Conservation (phyloP, 2,329 filamentous ascomycete species). For the Fusarium succisae region DNA sequence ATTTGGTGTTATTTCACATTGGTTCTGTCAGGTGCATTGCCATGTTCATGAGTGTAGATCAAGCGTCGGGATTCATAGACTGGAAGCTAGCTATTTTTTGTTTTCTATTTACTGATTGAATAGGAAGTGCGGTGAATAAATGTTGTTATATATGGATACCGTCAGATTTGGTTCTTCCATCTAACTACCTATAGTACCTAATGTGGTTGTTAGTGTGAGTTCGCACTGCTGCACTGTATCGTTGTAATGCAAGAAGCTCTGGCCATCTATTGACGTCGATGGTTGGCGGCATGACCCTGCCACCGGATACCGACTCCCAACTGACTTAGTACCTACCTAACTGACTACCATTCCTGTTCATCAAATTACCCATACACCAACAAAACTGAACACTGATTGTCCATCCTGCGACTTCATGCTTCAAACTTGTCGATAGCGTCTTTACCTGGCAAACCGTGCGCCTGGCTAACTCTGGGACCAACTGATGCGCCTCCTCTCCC, state of each 20-base stretch:
- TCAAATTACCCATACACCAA: background rate
- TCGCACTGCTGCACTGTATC: slow-evolving; percentile 39
- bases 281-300: slow-evolving; percentile 30
- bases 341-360: background rate
- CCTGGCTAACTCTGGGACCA: background rate
- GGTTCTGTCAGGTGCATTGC: background rate
- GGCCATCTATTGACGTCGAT: slow-evolving; percentile 46
- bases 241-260: slow-evolving; percentile 35
- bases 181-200: too few species aligned
- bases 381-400: slow-evolving; percentile 1
- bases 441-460: background rate
- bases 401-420: background rate
- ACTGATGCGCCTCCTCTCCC: slow-evolving; percentile 46
- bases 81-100: background rate
- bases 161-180: too few species aligned
- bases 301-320: slow-evolving; percentile 20
- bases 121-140: background rate
- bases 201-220: slow-evolving; percentile 1
- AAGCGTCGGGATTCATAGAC: slow-evolving; percentile 33
- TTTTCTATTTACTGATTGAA: background rate
- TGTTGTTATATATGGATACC: background rate
- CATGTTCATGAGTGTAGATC: slow-evolving; percentile 24
- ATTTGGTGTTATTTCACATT: background rate
- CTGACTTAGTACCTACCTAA: background rate
- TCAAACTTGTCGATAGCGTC: background rate